Evolutionary conservation across 1,284 basidiomycete genomes (phyloP), one percentile per base, ranked within the genome.

Genomic region (Sphagnurus paluster): DNA sequence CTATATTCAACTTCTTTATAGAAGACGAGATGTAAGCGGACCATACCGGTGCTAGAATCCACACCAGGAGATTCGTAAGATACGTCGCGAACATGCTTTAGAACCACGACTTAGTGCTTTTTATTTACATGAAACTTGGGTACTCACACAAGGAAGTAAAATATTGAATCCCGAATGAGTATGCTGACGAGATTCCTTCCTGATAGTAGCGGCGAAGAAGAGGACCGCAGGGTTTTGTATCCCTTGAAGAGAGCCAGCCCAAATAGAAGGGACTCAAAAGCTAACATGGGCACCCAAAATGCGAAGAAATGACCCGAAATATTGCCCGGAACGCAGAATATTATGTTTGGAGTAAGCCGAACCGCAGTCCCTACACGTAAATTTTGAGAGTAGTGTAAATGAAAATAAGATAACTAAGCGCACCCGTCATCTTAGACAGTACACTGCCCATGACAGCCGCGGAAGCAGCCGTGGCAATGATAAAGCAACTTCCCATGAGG

Each of bases 241-340:
- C 76, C 79, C 28, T 73, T 69, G 40, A 67, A 62, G 14, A 80
- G 56, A 1, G 78, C 79, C 39, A 82, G 62, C 2, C 52, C 57
- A 48, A 77, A 81, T 0, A 82, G 64, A 0, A 82, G 57, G 44
- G 63, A 71, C 54, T 82, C 80, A 25, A 76, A 80, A 1, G 64
- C 57, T 9, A 83, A 64, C 48, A 80, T 71, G 0, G 80, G 80
- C 33, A 82, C 71, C 80, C 80, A 83, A 57, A 79, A 82, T n/a
- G 70, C 63, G 52, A 71, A 81, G 58, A 80, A 77, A 33, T 70
- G 63, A 4, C 49, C 35, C 3, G 73, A 65, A 1, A 77, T 54
- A 16, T 62, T 57, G 7, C 47, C 38, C 3, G 75, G 70, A 1
- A 68, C 49, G 56, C 79, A 83, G 52, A 75, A 75, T 9, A 59